Conservation (phyloP, 768 basidiomycete genomes). For the Mycena galericulata region DNA sequence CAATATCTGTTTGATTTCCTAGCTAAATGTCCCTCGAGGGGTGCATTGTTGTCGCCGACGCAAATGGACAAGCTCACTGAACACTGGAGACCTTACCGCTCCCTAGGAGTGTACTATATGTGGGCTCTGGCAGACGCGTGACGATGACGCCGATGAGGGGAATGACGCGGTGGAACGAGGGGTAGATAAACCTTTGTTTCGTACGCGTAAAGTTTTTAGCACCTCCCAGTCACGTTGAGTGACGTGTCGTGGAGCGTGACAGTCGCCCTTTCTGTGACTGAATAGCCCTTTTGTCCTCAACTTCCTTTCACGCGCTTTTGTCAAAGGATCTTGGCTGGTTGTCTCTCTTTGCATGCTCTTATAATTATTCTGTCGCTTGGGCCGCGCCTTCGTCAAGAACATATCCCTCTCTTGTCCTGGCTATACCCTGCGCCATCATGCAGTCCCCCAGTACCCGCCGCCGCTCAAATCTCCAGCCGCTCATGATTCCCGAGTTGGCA, state of each 20-base stretch:
- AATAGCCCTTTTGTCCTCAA: constrained; percentile 12
- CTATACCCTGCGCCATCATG: constrained; percentile 28
- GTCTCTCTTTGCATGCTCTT: constrained; percentile 15
- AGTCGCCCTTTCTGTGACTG: background rate
- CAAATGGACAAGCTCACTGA: constrained; percentile 87
- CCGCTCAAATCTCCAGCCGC: constrained; percentile 37
- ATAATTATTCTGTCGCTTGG: constrained; percentile 32
- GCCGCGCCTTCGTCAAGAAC: constrained; percentile 25
- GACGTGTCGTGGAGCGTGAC: constrained; percentile 22
- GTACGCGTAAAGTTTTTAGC: too few relatives aligned
- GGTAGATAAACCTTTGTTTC: background rate
- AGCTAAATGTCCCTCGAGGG: constrained; percentile 53
- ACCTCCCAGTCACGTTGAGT: background rate
- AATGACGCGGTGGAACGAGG: background rate
- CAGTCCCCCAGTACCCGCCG: constrained; percentile 35
- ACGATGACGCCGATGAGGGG: too few relatives aligned
- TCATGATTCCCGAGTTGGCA: constrained; percentile 42
- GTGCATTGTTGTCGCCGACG: constrained; percentile 78
- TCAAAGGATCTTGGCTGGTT: background rate
- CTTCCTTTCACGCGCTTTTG: background rate
- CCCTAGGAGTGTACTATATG: constrained; percentile 87
- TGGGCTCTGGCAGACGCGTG: constrained; percentile 78
- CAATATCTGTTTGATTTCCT: background rate
- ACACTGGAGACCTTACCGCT: constrained; percentile 85
- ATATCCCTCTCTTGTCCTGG: constrained; percentile 30